Conservation (phyloP, 768 basidiomycete genomes). For the Boletus rufocinnamomeus region DNA sequence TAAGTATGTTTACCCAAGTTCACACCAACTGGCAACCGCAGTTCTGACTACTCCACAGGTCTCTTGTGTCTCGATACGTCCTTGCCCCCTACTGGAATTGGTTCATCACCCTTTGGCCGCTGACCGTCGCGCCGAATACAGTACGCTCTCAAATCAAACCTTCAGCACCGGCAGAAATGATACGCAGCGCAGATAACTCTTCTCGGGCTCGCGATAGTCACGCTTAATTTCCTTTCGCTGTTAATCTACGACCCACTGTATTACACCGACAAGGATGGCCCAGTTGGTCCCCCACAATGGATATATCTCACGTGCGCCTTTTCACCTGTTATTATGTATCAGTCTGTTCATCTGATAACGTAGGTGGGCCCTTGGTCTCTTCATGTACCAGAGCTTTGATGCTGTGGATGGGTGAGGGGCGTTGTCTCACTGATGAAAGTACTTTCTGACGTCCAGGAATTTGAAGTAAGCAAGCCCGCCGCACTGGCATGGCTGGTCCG, state of each 20-base stretch:
- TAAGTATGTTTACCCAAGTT: conserved; percentile 51
- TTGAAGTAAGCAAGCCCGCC: conserved; percentile 86
- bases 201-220: conserved; percentile 77
- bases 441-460: conserved; percentile 3
- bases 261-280: conserved; percentile 65
- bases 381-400: conserved; percentile 88
- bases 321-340: neutral
- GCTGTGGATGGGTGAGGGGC: conserved; percentile 79
- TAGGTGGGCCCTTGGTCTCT: conserved; percentile 88
- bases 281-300: conserved; percentile 72
- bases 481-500: conserved; percentile 97
- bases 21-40: neutral
- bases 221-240: conserved; percentile 82
- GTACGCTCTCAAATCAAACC: conserved; percentile 45
- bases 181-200: conserved; percentile 74
- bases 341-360: conserved; percentile 2
- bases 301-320: conserved; percentile 81
- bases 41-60: conserved; percentile 46
- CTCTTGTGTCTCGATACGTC: conserved; percentile 71
- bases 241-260: conserved; percentile 83
- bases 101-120: conserved; percentile 88
- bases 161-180: neutral
- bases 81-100: conserved; percentile 89
- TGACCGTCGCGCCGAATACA: conserved; percentile 83
- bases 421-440: neutral